These are phyloP conservation scores for Cystofilobasidium macerans DNA, from an alignment of 768 basidiomycete species.

Conservation along the genomic window DNA sequence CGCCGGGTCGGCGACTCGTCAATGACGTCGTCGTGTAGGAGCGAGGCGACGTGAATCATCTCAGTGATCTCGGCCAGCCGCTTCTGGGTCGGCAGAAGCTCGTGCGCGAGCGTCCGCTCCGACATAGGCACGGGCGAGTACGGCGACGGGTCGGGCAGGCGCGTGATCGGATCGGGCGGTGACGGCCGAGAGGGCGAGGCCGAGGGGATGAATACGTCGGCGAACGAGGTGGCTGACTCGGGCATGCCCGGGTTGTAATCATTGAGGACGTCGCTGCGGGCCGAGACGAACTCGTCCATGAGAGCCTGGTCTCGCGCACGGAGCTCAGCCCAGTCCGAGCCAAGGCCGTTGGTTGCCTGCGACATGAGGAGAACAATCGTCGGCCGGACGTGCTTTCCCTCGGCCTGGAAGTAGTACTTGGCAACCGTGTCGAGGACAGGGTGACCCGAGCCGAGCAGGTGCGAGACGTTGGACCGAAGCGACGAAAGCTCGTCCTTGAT, in stretches of 20 bases:
- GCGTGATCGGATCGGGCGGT: background rate
- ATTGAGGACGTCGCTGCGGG: slow-evolving; percentile 63
- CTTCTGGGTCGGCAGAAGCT: slow-evolving; percentile 71
- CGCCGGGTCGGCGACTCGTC: slow-evolving; percentile 64
- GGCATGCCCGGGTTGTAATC: slow-evolving; percentile 84
- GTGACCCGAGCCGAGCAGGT: slow-evolving; percentile 76
- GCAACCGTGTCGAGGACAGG: slow-evolving; percentile 78
- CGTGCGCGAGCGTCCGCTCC: slow-evolving; percentile 34
- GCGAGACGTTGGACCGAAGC: slow-evolving; percentile 60
- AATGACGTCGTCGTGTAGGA: slow-evolving; percentile 84
- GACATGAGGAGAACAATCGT: slow-evolving; percentile 78
- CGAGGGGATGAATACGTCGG: slow-evolving; percentile 39
- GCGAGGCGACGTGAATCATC: slow-evolving; percentile 93
- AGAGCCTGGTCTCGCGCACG: slow-evolving; percentile 48
- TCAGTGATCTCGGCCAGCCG: slow-evolving; percentile 92
- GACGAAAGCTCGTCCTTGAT: slow-evolving; percentile 61
- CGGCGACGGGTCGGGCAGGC: slow-evolving; percentile 39
- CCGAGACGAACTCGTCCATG: slow-evolving; percentile 68
- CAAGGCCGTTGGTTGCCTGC: slow-evolving; percentile 85
- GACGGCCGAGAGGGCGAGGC: slow-evolving; percentile 41
- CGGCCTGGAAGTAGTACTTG: slow-evolving; percentile 78
- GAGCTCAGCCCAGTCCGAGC: slow-evolving; percentile 42
- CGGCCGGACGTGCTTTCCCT: slow-evolving; percentile 73
- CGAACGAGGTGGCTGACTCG: slow-evolving; percentile 61
- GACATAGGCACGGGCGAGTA: slow-evolving; percentile 33